Evolutionary conservation across 176 grass and related monocot genomes (phyloP).

Genomic region (Ananas comosus): DNA sequence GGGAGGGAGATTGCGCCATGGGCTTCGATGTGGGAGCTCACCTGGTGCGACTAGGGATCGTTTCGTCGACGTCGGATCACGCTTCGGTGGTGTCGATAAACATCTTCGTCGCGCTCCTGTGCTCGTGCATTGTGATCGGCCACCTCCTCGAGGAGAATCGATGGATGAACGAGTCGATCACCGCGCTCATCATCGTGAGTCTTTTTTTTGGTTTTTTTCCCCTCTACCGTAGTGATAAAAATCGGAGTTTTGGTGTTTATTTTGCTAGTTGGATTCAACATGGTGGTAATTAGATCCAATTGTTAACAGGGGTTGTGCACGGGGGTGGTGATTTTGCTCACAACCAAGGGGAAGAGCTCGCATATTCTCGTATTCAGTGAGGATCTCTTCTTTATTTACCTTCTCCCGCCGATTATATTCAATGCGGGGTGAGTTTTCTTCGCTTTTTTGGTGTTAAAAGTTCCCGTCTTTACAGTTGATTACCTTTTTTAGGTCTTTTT

Average conservation of each 20-base stretch:
- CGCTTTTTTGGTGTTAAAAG: no score
- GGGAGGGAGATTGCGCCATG: conserved; percentile 21
- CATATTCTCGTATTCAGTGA: conserved; percentile 95
- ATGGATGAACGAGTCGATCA: conserved; percentile 96
- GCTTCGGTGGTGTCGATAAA: conserved; percentile 86
- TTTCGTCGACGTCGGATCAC: conserved; percentile 66
- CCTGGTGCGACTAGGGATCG: conserved; percentile 37
- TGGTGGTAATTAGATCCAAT: neutral
- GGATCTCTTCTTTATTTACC: conserved; percentile 99
- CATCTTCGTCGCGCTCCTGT: conserved; percentile 75
- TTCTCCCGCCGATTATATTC: conserved; percentile 96
- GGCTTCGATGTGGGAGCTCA: conserved; percentile 37
- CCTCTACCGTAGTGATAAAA: neutral
- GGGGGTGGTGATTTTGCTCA: conserved; percentile 75
- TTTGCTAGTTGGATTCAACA: neutral
- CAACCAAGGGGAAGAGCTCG: conserved; percentile 83
- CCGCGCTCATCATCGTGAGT: conserved; percentile 72
- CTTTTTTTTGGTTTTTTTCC: neutral
- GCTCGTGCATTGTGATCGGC: conserved; percentile 86
- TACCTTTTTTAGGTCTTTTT: conserved; percentile 1
- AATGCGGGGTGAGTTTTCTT: conserved; percentile 69
- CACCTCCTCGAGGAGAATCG: conserved; percentile 91
- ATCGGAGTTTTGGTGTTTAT: neutral
- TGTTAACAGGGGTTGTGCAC: conserved; percentile 69
- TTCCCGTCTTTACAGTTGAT: neutral